Base-by-base conservation (phyloP, 2,329 filamentous ascomycete species). In the Paraconiothyrium sp. region DNA sequence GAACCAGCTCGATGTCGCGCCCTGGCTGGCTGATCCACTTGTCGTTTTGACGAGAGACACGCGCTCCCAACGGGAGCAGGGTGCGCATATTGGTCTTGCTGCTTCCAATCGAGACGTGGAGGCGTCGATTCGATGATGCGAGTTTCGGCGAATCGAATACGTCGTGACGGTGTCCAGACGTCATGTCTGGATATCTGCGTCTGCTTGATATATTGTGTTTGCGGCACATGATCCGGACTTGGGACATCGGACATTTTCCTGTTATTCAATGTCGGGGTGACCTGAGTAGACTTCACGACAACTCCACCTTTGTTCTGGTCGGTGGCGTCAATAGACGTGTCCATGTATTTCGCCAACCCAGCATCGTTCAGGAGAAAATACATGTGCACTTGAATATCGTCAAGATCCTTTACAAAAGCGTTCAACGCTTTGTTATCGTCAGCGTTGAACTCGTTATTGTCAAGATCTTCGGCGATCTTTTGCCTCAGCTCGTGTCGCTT, bases 131-230 rank as follows among this genome's bases (percentile, higher is more conserved):
- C 61, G n/a, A 54, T 47, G 14, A 62, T 52, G 37, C 62, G 59
- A 27, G 67, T 67, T 35, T 67, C 60, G 6, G 72, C 70, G 46
- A 75, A 75, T 20, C 67, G 66, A 48, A 76, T 74, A n/a, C 58
- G 61, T 27, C 63, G 69, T 30, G 61, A 63, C 11, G 75, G 74
- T 10, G 71, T 73, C 71, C 70, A 73, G 2, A 70, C 54, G 37
- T 74, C 68, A 39, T 62, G 68, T n/a, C 62, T 59, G n/a, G 68
- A 60, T 37, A 70, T 55, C 35, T 78, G 76, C 8, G 71, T 77
- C 46, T 73, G 71, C 55, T 72, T 77, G 9, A 72, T 63, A 44
- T 71, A 76, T 60, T 78, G 76, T 16, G 76, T 78, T 57, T 76
- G 76, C 7, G 72, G 70, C 20, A 75, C 64, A 56, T 67, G 64